Evolutionary conservation across 345 rosid genomes (phyloP).

Genomic region (Boechera retrofracta): DNA sequence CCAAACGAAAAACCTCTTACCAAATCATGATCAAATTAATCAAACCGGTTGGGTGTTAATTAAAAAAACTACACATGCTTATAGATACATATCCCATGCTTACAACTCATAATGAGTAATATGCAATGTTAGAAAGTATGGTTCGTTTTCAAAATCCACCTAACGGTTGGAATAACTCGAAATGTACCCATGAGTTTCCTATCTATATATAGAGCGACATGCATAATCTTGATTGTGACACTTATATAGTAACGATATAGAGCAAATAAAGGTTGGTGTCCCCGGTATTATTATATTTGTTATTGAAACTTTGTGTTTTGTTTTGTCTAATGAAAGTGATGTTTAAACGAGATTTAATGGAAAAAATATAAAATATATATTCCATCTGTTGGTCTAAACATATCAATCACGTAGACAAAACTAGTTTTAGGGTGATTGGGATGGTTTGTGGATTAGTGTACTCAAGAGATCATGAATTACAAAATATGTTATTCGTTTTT

Average conservation of each 20-base stretch:
- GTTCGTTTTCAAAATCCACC: conserved; percentile 22
- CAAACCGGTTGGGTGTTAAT: not conserved
- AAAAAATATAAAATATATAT: no score
- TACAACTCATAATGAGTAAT: conserved; percentile 22
- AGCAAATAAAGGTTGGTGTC: conserved; percentile 17
- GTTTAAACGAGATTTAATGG: no score
- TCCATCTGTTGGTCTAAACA: no score
- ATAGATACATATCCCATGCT: conserved; percentile 4
- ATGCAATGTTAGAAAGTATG: conserved; percentile 23
- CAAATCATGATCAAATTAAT: not conserved
- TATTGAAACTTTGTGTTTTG: not conserved
- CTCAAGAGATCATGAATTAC: no score
- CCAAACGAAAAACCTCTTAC: not conserved
- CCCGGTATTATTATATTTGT: conserved; percentile 12
- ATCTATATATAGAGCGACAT: conserved; percentile 11
- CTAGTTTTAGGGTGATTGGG: no score
- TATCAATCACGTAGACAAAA: no score
- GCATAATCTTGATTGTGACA: conserved; percentile 25
- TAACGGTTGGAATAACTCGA: conserved; percentile 27
- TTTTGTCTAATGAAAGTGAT: not conserved
- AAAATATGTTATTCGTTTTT: not conserved
- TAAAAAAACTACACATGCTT: conserved; percentile 21
- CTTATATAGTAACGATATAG: not conserved
- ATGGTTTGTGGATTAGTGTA: no score
- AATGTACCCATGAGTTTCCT: conserved; percentile 20